Evolutionary conservation across 305 asterid genomes (phyloP), one percentile per base, ranked within the genome.

Genomic region (Fraxinus ornus): DNA sequence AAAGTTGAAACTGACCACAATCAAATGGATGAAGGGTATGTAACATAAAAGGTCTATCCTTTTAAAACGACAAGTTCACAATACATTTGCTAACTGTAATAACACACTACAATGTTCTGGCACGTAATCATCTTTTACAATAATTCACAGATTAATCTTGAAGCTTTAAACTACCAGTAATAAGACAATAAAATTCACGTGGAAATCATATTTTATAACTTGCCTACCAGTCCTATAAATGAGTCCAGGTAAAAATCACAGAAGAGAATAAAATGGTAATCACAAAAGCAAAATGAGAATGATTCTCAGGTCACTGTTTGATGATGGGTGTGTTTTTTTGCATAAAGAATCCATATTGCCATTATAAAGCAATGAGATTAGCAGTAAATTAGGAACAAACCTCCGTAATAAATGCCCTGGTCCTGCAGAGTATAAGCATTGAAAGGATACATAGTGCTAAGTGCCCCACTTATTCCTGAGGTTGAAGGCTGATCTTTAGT

Each of bases 341-440:
- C 47, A 72, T 72, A 33, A 33, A 17, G 5, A 32, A 72, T 33
- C 49, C 44, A 33, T 36, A 75, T 26, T 15, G 60, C 64, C 78
- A 76, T 52, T 70, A 36, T 74, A 35, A 83, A 79, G 75, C 82
- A 86, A 76, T 21, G 76, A 73, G 39, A 81, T 60, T 35, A 75
- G 74, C 79, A 74, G 49, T 41, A 75, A 24, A 85, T 19, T 28
- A 80, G 83, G 68, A 78, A 83, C 88, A 85, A 83, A 97, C 98
- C 98, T 91, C 98, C 94, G 88, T 87, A 86, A 83, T 91, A 92
- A 85, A 90, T 89, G 84, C 94, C 91, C 83, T 88, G 98, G 36
- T 93, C 99, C 75, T 88, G 97, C 78, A 90, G 89, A 60, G 92
- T 77, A 84, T 91, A 91, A 76, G 97, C 86, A 85, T 87, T 92